phyloP scores from a whole-genome alignment of 2,329 filamentous ascomycete species.

The Xylariaceae sp. region DNA sequence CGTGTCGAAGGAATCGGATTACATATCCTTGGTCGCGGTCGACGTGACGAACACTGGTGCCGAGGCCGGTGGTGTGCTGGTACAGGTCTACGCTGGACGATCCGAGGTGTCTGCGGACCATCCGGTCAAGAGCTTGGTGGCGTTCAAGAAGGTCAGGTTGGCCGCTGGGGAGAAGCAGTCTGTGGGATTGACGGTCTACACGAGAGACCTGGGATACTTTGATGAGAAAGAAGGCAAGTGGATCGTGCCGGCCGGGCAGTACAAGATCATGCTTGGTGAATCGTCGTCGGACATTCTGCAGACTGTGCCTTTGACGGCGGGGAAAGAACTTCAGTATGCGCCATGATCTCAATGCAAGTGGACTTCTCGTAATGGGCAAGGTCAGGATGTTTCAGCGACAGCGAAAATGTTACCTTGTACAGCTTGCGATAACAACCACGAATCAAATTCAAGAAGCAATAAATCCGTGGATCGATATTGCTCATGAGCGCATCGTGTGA shows the following conservation, averaged over 20 bases:
- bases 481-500: too few species aligned
- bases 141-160: slow-evolving; percentile 25
- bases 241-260: slow-evolving; percentile 23
- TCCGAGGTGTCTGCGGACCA: slow-evolving; percentile 10
- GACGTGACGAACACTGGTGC: slow-evolving; percentile 57
- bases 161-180: slow-evolving; percentile 14
- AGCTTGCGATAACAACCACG: too few species aligned
- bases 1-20: slow-evolving; percentile 31
- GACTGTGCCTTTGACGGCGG: slow-evolving; percentile 5
- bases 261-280: slow-evolving; percentile 21
- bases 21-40: slow-evolving; percentile 43
- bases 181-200: slow-evolving; percentile 10
- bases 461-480: too few species aligned
- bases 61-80: slow-evolving; percentile 45
- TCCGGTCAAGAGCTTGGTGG: slow-evolving; percentile 27
- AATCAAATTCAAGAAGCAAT: too few species aligned
- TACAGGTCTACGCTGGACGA: slow-evolving; percentile 48
- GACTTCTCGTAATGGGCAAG: too few species aligned
- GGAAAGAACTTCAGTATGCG: slow-evolving; percentile 4
- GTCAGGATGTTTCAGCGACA: too few species aligned
- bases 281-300: slow-evolving; percentile 20
- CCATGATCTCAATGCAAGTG: neutral
- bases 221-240: slow-evolving; percentile 19
- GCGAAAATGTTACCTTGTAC: too few species aligned
- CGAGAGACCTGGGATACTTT: slow-evolving; percentile 26